These are phyloP conservation scores for Piper betle DNA, from an alignment of 164 flowering plant species.

Conservation along the genomic window DNA sequence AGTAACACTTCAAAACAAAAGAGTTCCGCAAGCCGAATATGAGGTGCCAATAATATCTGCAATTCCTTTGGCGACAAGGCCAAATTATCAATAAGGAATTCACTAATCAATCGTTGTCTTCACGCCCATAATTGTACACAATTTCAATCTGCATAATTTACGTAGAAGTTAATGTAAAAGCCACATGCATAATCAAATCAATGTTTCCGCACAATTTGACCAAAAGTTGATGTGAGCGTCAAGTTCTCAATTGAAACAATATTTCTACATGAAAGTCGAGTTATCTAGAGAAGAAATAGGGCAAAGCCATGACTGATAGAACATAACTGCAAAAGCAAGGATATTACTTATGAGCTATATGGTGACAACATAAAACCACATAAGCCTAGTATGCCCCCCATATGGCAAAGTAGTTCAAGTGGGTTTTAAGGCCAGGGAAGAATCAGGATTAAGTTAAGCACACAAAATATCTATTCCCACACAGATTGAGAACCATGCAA, in stretches of 20 bases:
- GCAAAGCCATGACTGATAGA: background rate
- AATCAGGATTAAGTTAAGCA: background rate
- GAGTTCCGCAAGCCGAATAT: too few relatives aligned
- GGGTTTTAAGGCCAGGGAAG: too few relatives aligned
- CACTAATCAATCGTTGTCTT: constrained; percentile 32
- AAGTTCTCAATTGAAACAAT: background rate
- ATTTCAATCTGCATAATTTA: constrained; percentile 96
- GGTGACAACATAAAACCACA: background rate
- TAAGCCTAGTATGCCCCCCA: background rate
- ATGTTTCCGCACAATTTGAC: background rate
- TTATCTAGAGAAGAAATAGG: background rate
- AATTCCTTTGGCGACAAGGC: too few relatives aligned
- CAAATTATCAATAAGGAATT: background rate
- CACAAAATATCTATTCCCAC: background rate
- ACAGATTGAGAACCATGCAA: background rate
- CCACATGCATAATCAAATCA: too few relatives aligned
- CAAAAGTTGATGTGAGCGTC: background rate
- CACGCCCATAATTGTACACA: constrained; percentile 59
- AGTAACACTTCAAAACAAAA: too few relatives aligned
- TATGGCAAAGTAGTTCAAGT: background rate
- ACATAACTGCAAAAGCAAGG: background rate
- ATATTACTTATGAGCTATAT: too few relatives aligned
- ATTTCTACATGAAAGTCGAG: background rate
- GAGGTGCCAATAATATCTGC: too few relatives aligned
- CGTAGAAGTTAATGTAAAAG: constrained; percentile 7